Conservation (phyloP, 345 rosid species). For the Camelina laxa region DNA sequence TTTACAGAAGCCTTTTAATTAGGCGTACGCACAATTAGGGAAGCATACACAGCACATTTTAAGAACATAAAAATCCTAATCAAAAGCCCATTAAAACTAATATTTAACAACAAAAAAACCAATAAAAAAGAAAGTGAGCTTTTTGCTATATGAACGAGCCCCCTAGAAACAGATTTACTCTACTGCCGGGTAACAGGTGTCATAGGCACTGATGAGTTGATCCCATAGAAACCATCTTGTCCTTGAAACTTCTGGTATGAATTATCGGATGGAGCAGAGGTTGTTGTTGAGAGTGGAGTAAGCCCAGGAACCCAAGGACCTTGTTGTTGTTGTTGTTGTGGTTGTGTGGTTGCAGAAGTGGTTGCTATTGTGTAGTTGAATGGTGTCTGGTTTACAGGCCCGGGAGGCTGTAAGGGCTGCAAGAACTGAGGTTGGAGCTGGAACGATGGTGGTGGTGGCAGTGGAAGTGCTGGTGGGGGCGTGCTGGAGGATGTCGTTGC, state of each 20-base stretch:
- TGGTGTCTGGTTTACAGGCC: constrained; percentile 54
- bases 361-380: constrained; percentile 57
- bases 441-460: constrained; percentile 54
- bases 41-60: constrained; percentile 27
- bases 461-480: constrained; percentile 52
- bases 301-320: constrained; percentile 51
- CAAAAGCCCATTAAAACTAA: constrained; percentile 19
- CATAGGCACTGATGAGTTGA: constrained; percentile 61
- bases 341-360: constrained; percentile 31
- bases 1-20: constrained; percentile 27
- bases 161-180: constrained; percentile 24
- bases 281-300: constrained; percentile 52
- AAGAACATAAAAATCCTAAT: constrained; percentile 32
- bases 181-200: constrained; percentile 77
- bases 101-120: constrained; percentile 12
- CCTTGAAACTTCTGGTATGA: constrained; percentile 69
- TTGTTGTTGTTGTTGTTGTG: constrained; percentile 29
- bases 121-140: constrained; percentile 1
- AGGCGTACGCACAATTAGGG: constrained; percentile 10
- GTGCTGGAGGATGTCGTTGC: constrained; percentile 69
- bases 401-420: constrained; percentile 61
- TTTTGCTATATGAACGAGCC: constrained; percentile 18
- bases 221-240: constrained; percentile 72
- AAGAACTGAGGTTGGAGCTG: constrained; percentile 52
- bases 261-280: constrained; percentile 54